Evolutionary conservation across 257 asterid species (phyloP).

Genomic region (Capsicum pubescens): DNA sequence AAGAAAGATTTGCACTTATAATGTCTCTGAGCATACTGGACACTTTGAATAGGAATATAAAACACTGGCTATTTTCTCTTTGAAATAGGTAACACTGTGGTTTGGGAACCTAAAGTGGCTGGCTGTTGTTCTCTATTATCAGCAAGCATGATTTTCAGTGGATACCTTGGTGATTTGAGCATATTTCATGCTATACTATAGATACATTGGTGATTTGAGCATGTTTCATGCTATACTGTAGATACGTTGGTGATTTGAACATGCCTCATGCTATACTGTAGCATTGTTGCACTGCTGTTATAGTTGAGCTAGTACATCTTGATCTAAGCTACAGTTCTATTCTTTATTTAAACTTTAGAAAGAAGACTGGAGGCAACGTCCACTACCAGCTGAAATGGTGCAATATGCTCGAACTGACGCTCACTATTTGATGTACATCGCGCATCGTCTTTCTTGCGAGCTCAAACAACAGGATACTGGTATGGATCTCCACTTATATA

Average conservation of each 20-base stretch:
- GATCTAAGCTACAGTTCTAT: slow-evolving; percentile 4
- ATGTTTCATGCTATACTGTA: background rate
- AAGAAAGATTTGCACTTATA: background rate
- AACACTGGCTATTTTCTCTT: slow-evolving; percentile 10
- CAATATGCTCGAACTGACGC: slow-evolving; percentile 88
- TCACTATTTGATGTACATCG: slow-evolving; percentile 75
- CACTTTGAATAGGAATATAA: background rate
- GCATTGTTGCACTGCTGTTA: background rate
- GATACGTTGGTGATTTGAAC: slow-evolving; percentile 12
- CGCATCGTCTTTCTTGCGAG: slow-evolving; percentile 67
- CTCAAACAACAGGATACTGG: slow-evolving; percentile 68
- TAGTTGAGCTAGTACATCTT: background rate
- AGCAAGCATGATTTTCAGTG: slow-evolving; percentile 14
- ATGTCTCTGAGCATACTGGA: background rate
- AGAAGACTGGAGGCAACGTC: slow-evolving; percentile 99
- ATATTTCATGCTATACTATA: background rate
- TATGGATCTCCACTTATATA: slow-evolving; percentile 39
- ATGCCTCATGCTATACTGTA: background rate
- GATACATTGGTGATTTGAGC: slow-evolving; percentile 11
- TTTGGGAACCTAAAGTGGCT: slow-evolving; percentile 12
- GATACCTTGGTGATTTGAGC: slow-evolving; percentile 12
- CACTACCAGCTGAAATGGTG: slow-evolving; percentile 86
- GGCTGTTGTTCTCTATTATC: background rate
- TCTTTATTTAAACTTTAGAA: slow-evolving; percentile 54
- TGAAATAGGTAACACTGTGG: background rate